These are phyloP conservation scores for Tetrastigma voinierianum DNA, from an alignment of 164 flowering plant species.

Conservation along the genomic window DNA sequence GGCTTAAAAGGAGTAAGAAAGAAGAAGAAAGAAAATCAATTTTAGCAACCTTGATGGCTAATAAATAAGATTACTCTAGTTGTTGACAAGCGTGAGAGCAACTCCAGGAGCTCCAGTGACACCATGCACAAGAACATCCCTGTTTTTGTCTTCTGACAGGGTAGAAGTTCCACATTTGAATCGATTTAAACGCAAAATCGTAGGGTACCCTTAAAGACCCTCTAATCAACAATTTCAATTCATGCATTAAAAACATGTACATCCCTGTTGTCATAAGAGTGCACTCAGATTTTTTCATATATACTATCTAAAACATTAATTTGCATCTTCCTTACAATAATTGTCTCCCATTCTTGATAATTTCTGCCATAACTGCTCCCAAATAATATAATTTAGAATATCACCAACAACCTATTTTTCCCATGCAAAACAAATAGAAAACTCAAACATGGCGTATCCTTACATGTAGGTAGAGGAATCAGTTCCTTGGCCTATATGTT, in stretches of 20 bases:
- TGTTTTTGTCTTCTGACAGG: slow-evolving; percentile 44
- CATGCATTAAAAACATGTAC: slow-evolving; percentile 71
- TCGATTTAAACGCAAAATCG: slow-evolving; percentile 54
- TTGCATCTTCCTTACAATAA: slow-evolving; percentile 21
- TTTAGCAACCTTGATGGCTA: neutral
- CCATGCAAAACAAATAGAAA: neutral
- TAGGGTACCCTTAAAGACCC: slow-evolving; percentile 65
- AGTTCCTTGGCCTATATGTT: slow-evolving; percentile 28
- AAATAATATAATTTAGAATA: neutral
- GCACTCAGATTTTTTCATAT: no score
- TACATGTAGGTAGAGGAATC: slow-evolving; percentile 22
- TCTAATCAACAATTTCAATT: slow-evolving; percentile 63
- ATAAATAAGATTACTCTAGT: slow-evolving; percentile 51
- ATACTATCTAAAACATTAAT: slow-evolving; percentile 41
- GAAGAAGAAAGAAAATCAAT: neutral
- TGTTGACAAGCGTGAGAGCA: slow-evolving; percentile 71
- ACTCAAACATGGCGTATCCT: neutral
- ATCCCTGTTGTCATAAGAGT: no score
- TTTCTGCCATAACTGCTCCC: slow-evolving; percentile 30
- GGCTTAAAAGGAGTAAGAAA: neutral
- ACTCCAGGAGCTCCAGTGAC: slow-evolving; percentile 89
- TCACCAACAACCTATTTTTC: neutral
- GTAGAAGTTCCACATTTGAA: slow-evolving; percentile 82
- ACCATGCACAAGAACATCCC: slow-evolving; percentile 85
- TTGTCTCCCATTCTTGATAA: slow-evolving; percentile 24